Percentiles rank a stretch among this genome's conserved stretches.
These are phyloP conservation scores for Neobulgaria alba DNA, from an alignment of 2,329 filamentous ascomycete species.

Conservation along the genomic window DNA sequence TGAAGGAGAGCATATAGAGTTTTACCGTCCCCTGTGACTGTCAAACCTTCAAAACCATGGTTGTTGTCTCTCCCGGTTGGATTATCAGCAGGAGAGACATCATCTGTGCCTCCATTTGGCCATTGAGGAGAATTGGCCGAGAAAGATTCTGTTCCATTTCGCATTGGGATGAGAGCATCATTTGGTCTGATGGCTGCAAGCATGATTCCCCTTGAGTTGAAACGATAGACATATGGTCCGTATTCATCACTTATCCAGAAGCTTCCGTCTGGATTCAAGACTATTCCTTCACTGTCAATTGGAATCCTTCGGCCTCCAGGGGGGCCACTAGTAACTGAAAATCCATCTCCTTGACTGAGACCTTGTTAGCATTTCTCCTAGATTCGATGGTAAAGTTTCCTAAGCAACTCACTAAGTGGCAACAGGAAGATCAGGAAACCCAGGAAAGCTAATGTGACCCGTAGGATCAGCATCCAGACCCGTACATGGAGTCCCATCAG, in stretches of 20 bases:
- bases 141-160: conserved; percentile 55
- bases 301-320: conserved; percentile 50
- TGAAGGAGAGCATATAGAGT: conserved; percentile 59
- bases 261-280: conserved; percentile 47
- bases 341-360: conserved; percentile 49
- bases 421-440: conserved; percentile 53
- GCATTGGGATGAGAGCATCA: conserved; percentile 52
- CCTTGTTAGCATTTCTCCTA: neutral
- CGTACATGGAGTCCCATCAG: conserved; percentile 35
- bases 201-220: conserved; percentile 50
- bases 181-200: conserved; percentile 55
- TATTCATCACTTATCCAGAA: conserved; percentile 63
- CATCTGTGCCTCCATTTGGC: conserved; percentile 37
- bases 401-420: conserved; percentile 41
- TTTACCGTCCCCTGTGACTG: conserved; percentile 52
- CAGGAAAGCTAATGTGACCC: conserved; percentile 44
- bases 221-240: conserved; percentile 62
- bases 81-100: conserved; percentile 46
- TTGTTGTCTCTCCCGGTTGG: conserved; percentile 60
- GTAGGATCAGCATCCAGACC: neutral
- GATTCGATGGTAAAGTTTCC: conserved; percentile 17
- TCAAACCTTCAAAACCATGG: conserved; percentile 66
- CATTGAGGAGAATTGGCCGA: conserved; percentile 54
- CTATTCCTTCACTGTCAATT: conserved; percentile 59
- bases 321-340: conserved; percentile 51